These are phyloP conservation scores for Entelexis sorbosivorans DNA, from an alignment of 1,139 yeast species.

Conservation along the genomic window DNA sequence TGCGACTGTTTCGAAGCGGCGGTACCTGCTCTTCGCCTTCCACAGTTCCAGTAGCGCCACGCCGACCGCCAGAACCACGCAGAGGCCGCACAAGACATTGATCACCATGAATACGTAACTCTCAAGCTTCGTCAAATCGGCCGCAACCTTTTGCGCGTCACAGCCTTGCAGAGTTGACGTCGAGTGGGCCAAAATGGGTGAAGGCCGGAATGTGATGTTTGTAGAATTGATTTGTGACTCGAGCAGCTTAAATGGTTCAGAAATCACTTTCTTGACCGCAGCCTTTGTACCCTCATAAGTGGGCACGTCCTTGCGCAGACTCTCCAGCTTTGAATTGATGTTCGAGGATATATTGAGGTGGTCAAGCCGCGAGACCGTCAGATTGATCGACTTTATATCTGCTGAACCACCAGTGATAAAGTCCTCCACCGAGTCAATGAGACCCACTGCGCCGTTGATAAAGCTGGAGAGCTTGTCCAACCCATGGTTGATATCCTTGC, in stretches of 20 bases:
- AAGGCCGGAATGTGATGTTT: conserved; percentile 9
- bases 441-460: conserved; percentile 34
- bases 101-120: neutral
- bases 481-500: conserved; percentile 54
- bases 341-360: conserved; percentile 50
- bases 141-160: conserved; percentile 5
- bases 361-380: conserved; percentile 47
- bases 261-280: conserved; percentile 39
- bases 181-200: neutral
- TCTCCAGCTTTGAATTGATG: conserved; percentile 44
- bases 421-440: conserved; percentile 37
- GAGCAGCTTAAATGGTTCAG: conserved; percentile 45
- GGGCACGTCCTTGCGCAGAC: conserved; percentile 41
- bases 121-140: conserved; percentile 4
- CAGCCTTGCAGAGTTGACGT: conserved; percentile 7
- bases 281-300: conserved; percentile 46
- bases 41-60: conserved; percentile 6
- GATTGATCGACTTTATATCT: conserved; percentile 35
- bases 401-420: conserved; percentile 44
- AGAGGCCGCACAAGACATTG: conserved; percentile 5
- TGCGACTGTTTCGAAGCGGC: neutral
- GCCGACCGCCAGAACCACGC: conserved; percentile 7
- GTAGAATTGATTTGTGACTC: conserved; percentile 33
- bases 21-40: conserved; percentile 4
- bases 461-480: conserved; percentile 44